These are phyloP conservation scores for Limonomyces culmigenus DNA, from an alignment of 1,284 basidiomycete species.

Conservation along the genomic window DNA sequence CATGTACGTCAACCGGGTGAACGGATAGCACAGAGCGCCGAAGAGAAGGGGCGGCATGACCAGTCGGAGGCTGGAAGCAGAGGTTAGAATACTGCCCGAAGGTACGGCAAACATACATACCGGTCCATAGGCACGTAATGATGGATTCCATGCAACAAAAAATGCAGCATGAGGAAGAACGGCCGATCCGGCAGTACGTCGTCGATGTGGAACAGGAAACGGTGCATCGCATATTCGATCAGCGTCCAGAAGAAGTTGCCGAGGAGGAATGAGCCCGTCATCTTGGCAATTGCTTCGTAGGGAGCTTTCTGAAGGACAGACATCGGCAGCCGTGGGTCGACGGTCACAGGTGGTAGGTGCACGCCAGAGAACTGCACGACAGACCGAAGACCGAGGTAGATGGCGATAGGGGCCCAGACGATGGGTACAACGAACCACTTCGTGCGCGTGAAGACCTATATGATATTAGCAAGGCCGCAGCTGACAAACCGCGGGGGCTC, in stretches of 20 bases:
- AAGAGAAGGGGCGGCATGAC: constrained; percentile 97
- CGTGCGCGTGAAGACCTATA: constrained; percentile 79
- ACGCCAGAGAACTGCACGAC: constrained; percentile 63
- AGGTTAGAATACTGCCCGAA: neutral
- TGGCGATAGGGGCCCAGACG: constrained; percentile 83
- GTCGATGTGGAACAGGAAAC: constrained; percentile 97
- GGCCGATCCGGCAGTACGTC: constrained; percentile 75
- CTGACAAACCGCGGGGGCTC: constrained; percentile 8
- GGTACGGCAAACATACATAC: constrained; percentile 20
- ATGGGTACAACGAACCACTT: constrained; percentile 91
- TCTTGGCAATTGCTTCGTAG: constrained; percentile 27
- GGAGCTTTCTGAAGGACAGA: constrained; percentile 27
- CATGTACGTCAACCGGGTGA: constrained; percentile 74
- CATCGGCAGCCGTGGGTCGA: constrained; percentile 37
- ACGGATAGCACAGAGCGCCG: constrained; percentile 63
- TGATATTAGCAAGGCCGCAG: neutral
- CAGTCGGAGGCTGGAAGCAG: constrained; percentile 50
- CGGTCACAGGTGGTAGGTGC: constrained; percentile 37
- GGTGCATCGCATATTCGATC: constrained; percentile 90
- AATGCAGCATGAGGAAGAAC: constrained; percentile 75
- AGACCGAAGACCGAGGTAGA: constrained; percentile 70
- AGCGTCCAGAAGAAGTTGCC: constrained; percentile 92
- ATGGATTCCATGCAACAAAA: constrained; percentile 90
- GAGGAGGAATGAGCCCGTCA: constrained; percentile 49
- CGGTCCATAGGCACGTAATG: constrained; percentile 96